Evolutionary conservation across 352 stramenopile species (phyloP).

Genomic region (Pythium volutum): DNA sequence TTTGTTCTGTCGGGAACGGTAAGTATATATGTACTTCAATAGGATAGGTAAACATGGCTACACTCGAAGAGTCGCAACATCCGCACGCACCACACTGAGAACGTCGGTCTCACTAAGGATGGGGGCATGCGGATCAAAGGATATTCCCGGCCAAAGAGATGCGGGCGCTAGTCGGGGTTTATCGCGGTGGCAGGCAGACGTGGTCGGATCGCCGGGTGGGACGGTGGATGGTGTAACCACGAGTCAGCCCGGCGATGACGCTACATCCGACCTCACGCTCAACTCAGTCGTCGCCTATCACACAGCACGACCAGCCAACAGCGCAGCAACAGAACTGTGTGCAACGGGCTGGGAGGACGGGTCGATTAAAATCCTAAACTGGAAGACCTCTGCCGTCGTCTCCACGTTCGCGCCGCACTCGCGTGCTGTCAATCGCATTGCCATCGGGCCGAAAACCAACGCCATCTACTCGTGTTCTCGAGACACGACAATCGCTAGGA

Average conservation of each 20-base stretch:
- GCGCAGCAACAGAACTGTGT: conserved; percentile 23
- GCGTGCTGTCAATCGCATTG: conserved; percentile 57
- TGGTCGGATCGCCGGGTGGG: conserved; percentile 3
- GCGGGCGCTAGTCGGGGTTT: conserved; percentile 27
- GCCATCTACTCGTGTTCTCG: conserved; percentile 74
- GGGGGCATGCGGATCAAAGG: conserved; percentile 47
- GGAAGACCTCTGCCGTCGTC: conserved; percentile 29
- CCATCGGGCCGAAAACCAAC: conserved; percentile 35
- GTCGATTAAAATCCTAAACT: conserved; percentile 44
- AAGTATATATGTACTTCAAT: conserved; percentile 6
- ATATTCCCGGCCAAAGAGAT: conserved; percentile 11
- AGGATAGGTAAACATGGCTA: conserved; percentile 11
- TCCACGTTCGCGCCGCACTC: conserved; percentile 48
- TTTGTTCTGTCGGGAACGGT: conserved; percentile 24
- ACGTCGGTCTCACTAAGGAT: conserved; percentile 28
- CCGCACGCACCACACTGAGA: not conserved
- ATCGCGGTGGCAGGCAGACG: conserved; percentile 47
- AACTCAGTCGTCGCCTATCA: conserved; percentile 48
- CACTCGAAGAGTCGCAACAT: not conserved
- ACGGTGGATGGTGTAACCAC: not conserved
- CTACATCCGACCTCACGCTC: conserved; percentile 30
- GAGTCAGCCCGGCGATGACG: not conserved
- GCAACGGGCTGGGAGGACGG: conserved; percentile 75
- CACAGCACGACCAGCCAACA: not conserved
- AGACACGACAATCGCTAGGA: conserved; percentile 64